Conservation (phyloP, 768 basidiomycete species). For the Fomitopsis serialis region DNA sequence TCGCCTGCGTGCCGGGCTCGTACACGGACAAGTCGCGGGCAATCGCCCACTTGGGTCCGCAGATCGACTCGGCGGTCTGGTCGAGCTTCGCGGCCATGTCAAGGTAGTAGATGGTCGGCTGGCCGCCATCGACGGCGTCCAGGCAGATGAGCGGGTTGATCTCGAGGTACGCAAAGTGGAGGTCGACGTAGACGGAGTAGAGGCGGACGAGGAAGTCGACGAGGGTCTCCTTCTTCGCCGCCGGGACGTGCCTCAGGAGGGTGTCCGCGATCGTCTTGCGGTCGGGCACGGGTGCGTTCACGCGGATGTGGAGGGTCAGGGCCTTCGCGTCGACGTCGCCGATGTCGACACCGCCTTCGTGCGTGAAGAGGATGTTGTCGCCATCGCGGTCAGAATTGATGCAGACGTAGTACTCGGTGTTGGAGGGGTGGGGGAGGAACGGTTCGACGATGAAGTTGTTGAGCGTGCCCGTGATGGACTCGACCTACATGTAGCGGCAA, state of each 20-base stretch:
- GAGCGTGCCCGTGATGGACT: slow-evolving; percentile 88
- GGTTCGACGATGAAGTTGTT: slow-evolving; percentile 99
- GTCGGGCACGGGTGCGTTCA: slow-evolving; percentile 73
- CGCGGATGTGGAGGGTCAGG: slow-evolving; percentile 79
- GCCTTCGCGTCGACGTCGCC: slow-evolving; percentile 99
- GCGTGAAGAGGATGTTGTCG: slow-evolving; percentile 96
- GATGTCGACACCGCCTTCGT: slow-evolving; percentile 97
- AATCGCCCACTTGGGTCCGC: slow-evolving; percentile 98
- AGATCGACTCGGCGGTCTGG: slow-evolving; percentile 97
- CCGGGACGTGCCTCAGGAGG: slow-evolving; percentile 81
- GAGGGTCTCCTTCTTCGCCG: slow-evolving; percentile 82
- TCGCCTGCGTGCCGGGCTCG: slow-evolving; percentile 41
- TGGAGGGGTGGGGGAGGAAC: slow-evolving; percentile 92
- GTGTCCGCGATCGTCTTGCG: slow-evolving; percentile 69
- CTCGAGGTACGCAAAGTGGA: slow-evolving; percentile 99
- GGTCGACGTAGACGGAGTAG: slow-evolving; percentile 96
- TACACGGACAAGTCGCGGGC: slow-evolving; percentile 85
- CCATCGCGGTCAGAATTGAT: slow-evolving; percentile 94
- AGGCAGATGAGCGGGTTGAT: slow-evolving; percentile 98
- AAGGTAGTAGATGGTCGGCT: slow-evolving; percentile 86
- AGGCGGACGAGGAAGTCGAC: slow-evolving; percentile 93
- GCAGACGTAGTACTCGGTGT: slow-evolving; percentile 97
- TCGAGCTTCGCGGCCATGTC: slow-evolving; percentile 99
- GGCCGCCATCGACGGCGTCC: slow-evolving; percentile 65
- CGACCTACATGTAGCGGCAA: slow-evolving; percentile 52